Conservation (phyloP, 345 rosid genomes). For the Gossypium bickii region DNA sequence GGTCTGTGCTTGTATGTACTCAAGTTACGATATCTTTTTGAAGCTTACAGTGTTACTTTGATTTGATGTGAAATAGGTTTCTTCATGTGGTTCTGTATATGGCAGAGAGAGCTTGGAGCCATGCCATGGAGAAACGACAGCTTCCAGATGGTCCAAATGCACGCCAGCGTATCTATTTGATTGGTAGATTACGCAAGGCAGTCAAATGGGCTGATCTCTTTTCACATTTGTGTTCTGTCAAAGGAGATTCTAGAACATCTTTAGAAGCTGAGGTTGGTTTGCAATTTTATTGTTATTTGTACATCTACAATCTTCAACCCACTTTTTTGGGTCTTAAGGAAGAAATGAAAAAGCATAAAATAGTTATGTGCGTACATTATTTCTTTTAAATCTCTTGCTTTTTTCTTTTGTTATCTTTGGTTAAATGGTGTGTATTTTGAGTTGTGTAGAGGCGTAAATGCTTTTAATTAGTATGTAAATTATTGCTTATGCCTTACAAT, state of each 20-base stretch:
- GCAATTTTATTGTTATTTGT: slow-evolving; percentile 14
- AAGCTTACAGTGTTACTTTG: slow-evolving; percentile 13
- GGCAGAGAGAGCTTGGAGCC: slow-evolving; percentile 99
- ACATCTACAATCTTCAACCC: not conserved
- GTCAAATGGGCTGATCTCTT: slow-evolving; percentile 89
- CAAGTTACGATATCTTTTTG: not conserved
- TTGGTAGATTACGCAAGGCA: slow-evolving; percentile 93
- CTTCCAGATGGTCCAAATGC: slow-evolving; percentile 93
- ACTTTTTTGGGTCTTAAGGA: not conserved
- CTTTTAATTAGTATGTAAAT: not conserved
- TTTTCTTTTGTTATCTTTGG: not conserved
- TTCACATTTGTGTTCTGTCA: slow-evolving; percentile 65
- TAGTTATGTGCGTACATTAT: not conserved
- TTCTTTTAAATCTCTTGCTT: not conserved
- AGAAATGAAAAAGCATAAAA: not conserved
- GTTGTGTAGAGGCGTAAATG: not conserved
- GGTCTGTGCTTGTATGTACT: not conserved
- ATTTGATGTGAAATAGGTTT: slow-evolving; percentile 52
- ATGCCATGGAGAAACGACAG: slow-evolving; percentile 99
- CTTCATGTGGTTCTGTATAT: slow-evolving; percentile 85
- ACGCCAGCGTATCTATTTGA: slow-evolving; percentile 73
- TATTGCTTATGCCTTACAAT: not conserved
- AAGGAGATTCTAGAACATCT: slow-evolving; percentile 88
- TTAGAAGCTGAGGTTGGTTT: slow-evolving; percentile 85
- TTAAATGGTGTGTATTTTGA: not conserved